phyloP scores from a whole-genome alignment of 331 rosid species.

The Acacia concinna region DNA sequence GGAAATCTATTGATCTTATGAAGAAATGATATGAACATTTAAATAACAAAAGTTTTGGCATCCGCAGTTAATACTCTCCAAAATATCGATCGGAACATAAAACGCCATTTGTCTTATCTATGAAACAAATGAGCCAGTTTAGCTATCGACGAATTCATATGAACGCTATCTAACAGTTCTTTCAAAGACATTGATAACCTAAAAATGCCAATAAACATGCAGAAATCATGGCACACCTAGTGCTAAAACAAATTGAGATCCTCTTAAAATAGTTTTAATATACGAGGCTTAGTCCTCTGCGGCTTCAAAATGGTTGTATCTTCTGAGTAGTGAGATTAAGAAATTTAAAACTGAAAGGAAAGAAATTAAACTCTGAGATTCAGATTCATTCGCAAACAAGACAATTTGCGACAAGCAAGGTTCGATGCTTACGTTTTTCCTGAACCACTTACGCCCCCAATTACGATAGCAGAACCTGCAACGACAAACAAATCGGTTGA shows the following conservation, averaged over 20 bases:
- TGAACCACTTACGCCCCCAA: conserved; percentile 88
- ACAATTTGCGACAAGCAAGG: background rate
- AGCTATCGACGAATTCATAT: background rate
- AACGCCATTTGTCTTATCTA: background rate
- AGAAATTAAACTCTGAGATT: background rate
- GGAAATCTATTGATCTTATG: background rate
- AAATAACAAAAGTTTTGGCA: background rate
- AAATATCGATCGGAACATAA: background rate
- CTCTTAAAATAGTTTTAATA: background rate
- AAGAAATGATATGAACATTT: background rate
- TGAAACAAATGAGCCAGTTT: background rate
- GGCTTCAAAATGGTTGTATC: background rate
- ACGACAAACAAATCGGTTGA: background rate
- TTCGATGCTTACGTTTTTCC: conserved; percentile 74
- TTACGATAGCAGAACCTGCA: conserved; percentile 44
- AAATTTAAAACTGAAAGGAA: background rate
- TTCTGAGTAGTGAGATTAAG: background rate
- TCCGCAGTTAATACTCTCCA: background rate
- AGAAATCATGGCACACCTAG: background rate
- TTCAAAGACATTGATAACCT: background rate
- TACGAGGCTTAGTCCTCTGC: background rate
- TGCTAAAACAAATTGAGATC: background rate
- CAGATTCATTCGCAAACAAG: background rate
- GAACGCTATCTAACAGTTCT: background rate
- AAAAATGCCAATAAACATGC: background rate